These are phyloP conservation scores for Gnaphalium uliginosum DNA, from an alignment of 129 eudicot genomes.

Conservation along the genomic window DNA sequence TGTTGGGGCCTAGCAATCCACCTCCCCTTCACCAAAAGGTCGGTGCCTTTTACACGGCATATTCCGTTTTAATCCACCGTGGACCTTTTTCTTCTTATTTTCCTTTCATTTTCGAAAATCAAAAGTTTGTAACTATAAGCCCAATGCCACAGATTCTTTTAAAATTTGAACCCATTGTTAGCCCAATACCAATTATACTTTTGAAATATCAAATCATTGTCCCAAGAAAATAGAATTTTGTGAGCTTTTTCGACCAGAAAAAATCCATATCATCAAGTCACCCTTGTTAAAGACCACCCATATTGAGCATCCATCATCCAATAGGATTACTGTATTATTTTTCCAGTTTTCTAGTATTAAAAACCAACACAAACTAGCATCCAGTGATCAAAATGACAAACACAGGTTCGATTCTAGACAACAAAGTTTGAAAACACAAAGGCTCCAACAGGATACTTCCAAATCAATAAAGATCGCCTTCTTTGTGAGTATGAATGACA, in stretches of 20 bases:
- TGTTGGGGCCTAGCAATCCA: conserved; percentile 14
- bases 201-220: background rate
- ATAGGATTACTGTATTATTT: background rate
- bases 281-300: background rate
- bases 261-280: background rate
- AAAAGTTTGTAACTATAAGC: background rate
- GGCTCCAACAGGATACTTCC: background rate
- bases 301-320: conserved; percentile 18
- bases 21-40: conserved; percentile 32
- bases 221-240: conserved; percentile 3
- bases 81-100: background rate
- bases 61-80: conserved; percentile 1
- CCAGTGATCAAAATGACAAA: background rate
- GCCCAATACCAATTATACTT: conserved; percentile 9
- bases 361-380: conserved; percentile 28
- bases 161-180: background rate
- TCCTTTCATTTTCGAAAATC: background rate
- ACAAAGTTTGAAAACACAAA: background rate
- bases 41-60: conserved; percentile 24
- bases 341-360: background rate
- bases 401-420: conserved; percentile 15
- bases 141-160: background rate
- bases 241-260: background rate
- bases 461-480: conserved; percentile 65
- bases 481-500: conserved; percentile 91